Evolutionary conservation across 345 rosid genomes (phyloP).

Genomic region (Eucalyptus marginata): DNA sequence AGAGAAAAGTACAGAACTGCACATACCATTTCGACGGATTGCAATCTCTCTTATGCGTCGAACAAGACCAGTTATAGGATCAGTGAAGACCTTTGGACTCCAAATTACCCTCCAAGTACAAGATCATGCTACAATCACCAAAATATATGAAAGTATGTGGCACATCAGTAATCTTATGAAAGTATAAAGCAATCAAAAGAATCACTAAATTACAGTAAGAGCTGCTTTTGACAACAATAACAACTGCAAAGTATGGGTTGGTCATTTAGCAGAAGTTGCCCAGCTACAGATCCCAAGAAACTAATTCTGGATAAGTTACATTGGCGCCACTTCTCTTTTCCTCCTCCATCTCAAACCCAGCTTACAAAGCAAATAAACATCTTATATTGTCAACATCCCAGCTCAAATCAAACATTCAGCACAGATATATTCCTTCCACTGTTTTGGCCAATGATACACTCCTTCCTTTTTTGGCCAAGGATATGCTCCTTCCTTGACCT

Average conservation of each 20-base stretch:
- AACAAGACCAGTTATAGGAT: constrained; percentile 67
- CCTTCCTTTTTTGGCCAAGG: neutral
- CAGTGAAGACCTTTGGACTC: constrained; percentile 71
- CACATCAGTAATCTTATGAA: neutral
- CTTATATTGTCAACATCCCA: neutral
- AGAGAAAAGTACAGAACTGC: neutral
- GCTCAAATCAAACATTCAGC: neutral
- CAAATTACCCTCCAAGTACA: constrained; percentile 83
- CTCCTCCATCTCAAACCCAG: neutral
- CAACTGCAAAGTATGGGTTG: neutral
- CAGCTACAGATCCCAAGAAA: neutral
- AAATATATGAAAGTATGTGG: neutral
- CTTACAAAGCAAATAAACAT: neutral
- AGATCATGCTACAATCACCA: constrained; percentile 23
- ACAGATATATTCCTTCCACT: neutral
- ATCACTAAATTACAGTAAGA: neutral
- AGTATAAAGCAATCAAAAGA: neutral
- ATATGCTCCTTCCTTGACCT: neutral
- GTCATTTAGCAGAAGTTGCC: neutral
- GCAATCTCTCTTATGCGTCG: constrained; percentile 78
- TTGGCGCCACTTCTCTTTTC: neutral
- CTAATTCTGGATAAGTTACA: neutral
- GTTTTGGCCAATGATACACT: neutral
- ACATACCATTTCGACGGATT: constrained; percentile 62
- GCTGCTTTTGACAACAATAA: neutral